Percentiles rank a stretch among this genome's conserved stretches.
phyloP scores from a whole-genome alignment of 1,284 basidiomycete species.

The Tilletiopsis washingtonensis region DNA sequence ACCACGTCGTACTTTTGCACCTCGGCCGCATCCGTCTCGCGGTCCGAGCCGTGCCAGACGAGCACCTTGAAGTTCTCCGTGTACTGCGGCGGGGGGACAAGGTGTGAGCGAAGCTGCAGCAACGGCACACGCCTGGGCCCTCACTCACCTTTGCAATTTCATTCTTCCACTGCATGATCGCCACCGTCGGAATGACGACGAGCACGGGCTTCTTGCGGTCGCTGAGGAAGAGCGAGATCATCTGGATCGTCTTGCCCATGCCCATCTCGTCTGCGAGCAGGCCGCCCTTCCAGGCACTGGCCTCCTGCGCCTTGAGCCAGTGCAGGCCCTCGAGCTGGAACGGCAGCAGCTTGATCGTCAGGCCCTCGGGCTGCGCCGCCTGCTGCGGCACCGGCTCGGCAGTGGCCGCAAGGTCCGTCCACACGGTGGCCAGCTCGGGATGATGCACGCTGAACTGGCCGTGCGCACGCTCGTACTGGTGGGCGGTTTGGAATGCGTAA shows the following conservation, averaged over 20 bases:
- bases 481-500: neutral
- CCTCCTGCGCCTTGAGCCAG: constrained; percentile 95
- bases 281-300: constrained; percentile 77
- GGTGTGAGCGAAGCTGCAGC: neutral
- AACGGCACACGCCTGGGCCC: neutral
- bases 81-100: constrained; percentile 31
- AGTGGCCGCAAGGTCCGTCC: constrained; percentile 67
- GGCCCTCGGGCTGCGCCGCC: constrained; percentile 61
- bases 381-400: constrained; percentile 54
- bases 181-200: constrained; percentile 83
- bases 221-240: constrained; percentile 78
- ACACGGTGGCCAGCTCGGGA: constrained; percentile 69
- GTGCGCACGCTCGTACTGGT: constrained; percentile 6
- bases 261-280: constrained; percentile 52
- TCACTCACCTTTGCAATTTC: constrained; percentile 60
- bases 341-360: constrained; percentile 56
- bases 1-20: constrained; percentile 79
- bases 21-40: constrained; percentile 57
- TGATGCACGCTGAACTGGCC: constrained; percentile 46
- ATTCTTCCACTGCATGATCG: constrained; percentile 97
- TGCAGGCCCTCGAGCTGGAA: constrained; percentile 83
- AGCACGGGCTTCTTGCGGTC: constrained; percentile 73
- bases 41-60: constrained; percentile 77
- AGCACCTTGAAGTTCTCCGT: constrained; percentile 56
- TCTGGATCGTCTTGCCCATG: constrained; percentile 99